phyloP scores from a whole-genome alignment of 2,329 filamentous ascomycete species.

The Aspergillus melleus region DNA sequence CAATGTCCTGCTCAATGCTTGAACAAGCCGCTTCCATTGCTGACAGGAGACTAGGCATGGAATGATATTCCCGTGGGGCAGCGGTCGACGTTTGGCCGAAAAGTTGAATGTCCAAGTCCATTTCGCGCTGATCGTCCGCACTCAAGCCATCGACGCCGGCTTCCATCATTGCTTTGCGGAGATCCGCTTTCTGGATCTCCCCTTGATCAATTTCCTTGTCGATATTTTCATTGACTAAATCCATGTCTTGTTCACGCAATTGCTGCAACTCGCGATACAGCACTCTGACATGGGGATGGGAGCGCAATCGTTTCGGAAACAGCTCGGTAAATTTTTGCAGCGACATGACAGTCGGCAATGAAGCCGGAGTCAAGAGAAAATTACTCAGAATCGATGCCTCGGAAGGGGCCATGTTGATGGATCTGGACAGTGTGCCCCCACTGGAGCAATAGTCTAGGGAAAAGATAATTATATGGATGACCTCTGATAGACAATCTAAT shows the following conservation, averaged over 20 bases:
- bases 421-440: not conserved
- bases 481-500: not conserved
- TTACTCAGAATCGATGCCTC: conserved; percentile 74
- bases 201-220: conserved; percentile 38
- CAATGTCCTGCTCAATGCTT: conserved; percentile 68
- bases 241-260: conserved; percentile 68
- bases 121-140: conserved; percentile 38
- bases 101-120: conserved; percentile 56
- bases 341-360: conserved; percentile 71
- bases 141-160: conserved; percentile 35
- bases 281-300: conserved; percentile 65
- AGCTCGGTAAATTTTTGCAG: conserved; percentile 73
- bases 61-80: conserved; percentile 54
- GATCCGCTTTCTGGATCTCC: conserved; percentile 39
- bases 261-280: conserved; percentile 80
- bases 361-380: conserved; percentile 75
- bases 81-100: conserved; percentile 52
- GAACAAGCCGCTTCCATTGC: conserved; percentile 67
- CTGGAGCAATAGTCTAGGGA: not conserved
- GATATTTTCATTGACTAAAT: conserved; percentile 61
- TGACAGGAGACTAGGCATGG: conserved; percentile 63
- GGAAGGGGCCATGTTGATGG: conserved; percentile 63
- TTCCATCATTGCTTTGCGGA: conserved; percentile 33
- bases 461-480: not conserved
- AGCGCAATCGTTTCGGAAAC: conserved; percentile 68